These are phyloP conservation scores for Fusarium napiforme DNA, from an alignment of 2,329 filamentous ascomycete species.

Conservation along the genomic window DNA sequence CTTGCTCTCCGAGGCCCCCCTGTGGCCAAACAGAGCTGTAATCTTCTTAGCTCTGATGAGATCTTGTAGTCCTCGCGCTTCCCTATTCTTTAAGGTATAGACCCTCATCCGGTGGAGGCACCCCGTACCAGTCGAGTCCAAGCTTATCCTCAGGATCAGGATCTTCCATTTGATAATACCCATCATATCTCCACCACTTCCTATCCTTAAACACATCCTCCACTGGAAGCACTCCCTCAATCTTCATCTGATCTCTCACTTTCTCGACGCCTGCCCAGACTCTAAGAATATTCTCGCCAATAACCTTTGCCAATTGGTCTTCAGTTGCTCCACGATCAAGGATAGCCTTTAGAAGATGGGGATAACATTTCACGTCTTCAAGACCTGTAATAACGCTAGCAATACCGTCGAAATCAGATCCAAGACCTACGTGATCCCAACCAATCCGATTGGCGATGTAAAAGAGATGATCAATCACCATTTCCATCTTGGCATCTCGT, in stretches of 20 bases:
- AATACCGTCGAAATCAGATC: background rate
- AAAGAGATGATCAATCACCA: slow-evolving; percentile 6
- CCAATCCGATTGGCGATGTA: background rate
- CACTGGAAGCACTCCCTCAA: background rate
- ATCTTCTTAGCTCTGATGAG: rapidly evolving
- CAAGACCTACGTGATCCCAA: background rate
- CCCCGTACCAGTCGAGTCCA: slow-evolving; percentile 5
- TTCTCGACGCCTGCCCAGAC: background rate
- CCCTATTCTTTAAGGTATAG: background rate
- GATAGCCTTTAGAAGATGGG: background rate
- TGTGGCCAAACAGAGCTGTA: too few relatives aligned
- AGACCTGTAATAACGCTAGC: background rate
- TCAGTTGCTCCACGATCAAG: slow-evolving; percentile 3
- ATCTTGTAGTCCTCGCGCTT: rapidly evolving
- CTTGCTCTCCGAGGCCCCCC: background rate
- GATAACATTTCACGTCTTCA: background rate
- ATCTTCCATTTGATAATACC: slow-evolving; percentile 18
- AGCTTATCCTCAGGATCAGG: slow-evolving; percentile 13
- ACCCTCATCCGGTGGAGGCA: background rate
- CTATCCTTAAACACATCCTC: slow-evolving; percentile 10
- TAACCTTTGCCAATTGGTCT: background rate
- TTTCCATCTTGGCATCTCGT: background rate
- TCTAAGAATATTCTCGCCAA: background rate
- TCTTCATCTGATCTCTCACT: background rate
- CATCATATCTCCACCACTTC: slow-evolving; percentile 20